Conservation (phyloP, 2,329 filamentous ascomycete genomes). For the Clonostachys solani region DNA sequence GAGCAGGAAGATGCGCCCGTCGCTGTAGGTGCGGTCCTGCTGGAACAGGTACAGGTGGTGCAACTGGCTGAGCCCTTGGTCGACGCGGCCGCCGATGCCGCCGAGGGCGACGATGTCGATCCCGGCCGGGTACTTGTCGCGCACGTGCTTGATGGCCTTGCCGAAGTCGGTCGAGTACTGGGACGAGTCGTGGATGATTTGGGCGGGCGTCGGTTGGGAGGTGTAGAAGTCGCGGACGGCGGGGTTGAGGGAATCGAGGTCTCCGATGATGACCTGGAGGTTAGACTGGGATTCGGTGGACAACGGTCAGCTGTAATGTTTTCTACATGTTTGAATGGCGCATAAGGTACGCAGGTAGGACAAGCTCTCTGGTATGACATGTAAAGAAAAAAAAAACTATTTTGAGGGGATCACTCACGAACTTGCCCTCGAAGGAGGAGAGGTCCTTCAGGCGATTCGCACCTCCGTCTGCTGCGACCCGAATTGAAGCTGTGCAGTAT, state of each 20-base stretch:
- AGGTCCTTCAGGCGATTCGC: conserved; percentile 68
- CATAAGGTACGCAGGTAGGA: not conserved
- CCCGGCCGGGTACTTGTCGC: conserved; percentile 21
- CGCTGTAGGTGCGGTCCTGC: conserved; percentile 36
- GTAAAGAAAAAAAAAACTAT: not conserved
- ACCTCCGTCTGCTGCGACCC: conserved; percentile 85
- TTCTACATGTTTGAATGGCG: not conserved
- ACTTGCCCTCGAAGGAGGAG: conserved; percentile 33
- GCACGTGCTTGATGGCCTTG: conserved; percentile 68
- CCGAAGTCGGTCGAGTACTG: conserved; percentile 89
- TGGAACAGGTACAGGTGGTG: conserved; percentile 75
- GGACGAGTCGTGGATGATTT: conserved; percentile 68
- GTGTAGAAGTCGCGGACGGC: conserved; percentile 64
- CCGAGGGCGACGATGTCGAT: conserved; percentile 76
- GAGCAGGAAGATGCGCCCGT: conserved; percentile 69
- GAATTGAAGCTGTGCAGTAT: conserved; percentile 48
- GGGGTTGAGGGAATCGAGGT: conserved; percentile 77
- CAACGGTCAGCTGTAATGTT: not conserved
- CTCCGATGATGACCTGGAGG: conserved; percentile 76
- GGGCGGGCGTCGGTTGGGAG: conserved; percentile 39
- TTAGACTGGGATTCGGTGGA: conserved; percentile 34
- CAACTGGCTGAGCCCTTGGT: conserved; percentile 86
- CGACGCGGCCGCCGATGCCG: conserved; percentile 83
- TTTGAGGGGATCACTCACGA: conserved; percentile 22
- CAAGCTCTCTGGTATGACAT: not conserved